Conservation (phyloP, 176 grass and related monocot species). For the Rhynchospora tenuis region DNA sequence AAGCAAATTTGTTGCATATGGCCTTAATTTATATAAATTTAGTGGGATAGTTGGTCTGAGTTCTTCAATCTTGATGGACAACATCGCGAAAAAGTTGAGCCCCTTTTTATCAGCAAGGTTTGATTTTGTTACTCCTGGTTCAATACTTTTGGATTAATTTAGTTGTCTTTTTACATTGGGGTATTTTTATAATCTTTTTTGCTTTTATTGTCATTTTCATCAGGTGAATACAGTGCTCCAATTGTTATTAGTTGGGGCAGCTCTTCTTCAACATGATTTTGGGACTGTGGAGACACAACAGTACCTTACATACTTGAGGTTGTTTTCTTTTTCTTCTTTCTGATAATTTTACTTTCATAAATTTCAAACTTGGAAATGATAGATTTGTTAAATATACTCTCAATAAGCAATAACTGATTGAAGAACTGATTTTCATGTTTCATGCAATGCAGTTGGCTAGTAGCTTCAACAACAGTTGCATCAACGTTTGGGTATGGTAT, state of each 20-base stretch:
- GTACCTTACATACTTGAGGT: slow-evolving; percentile 68
- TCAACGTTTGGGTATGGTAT: slow-evolving; percentile 71
- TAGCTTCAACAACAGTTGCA: slow-evolving; percentile 63
- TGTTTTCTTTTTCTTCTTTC: slow-evolving; percentile 4
- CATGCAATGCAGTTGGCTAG: slow-evolving; percentile 64
- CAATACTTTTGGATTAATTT: slow-evolving; percentile 15
- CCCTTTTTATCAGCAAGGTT: slow-evolving; percentile 97
- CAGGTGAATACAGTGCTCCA: slow-evolving; percentile 91
- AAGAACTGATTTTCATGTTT: background rate
- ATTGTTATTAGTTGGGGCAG: slow-evolving; percentile 78
- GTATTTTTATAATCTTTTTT: background rate
- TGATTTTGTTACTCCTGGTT: slow-evolving; percentile 13
- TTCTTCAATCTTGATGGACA: slow-evolving; percentile 73
- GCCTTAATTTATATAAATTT: slow-evolving; percentile 6
- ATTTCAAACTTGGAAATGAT: background rate
- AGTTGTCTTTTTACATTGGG: slow-evolving; percentile 17
- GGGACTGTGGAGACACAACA: slow-evolving; percentile 64
- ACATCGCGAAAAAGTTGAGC: slow-evolving; percentile 64
- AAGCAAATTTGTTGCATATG: background rate
- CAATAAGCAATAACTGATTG: slow-evolving; percentile 17
- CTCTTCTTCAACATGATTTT: slow-evolving; percentile 87
- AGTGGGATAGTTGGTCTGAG: slow-evolving; percentile 93
- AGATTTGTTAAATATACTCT: background rate
- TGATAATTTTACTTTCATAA: background rate
- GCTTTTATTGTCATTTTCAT: slow-evolving; percentile 22